Percentiles rank a stretch among this genome's conserved stretches.
phyloP scores from a whole-genome alignment of 2,329 filamentous ascomycete species.

The Venturia effusa region DNA sequence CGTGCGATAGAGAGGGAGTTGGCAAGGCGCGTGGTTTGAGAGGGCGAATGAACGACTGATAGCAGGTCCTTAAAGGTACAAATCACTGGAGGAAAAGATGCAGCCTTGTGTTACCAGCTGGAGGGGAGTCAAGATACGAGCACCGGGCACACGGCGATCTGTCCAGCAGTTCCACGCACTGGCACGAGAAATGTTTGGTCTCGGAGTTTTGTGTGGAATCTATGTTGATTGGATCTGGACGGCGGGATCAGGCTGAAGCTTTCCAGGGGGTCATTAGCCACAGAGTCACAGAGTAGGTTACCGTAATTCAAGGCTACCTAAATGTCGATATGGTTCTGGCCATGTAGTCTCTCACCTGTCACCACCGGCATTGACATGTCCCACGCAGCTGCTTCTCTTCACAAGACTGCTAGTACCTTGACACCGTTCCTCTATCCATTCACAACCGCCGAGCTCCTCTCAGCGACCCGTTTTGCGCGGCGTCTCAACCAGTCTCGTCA shows the following conservation, averaged over 20 bases:
- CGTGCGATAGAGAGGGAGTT: not conserved
- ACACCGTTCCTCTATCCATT: conserved; percentile 13
- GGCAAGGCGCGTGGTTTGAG: not conserved
- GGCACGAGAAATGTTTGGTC: not conserved
- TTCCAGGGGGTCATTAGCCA: not conserved
- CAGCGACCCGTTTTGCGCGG: conserved; percentile 4
- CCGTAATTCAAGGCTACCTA: no score
- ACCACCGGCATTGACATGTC: conserved; percentile 10
- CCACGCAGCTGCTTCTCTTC: not conserved
- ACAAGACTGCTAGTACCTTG: conserved; percentile 3
- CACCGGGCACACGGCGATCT: not conserved
- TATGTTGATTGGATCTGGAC: not conserved
- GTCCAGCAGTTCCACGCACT: not conserved
- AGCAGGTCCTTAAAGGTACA: not conserved
- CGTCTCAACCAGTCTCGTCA: not conserved
- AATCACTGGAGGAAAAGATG: not conserved
- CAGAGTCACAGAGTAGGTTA: no score
- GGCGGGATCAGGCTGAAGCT: not conserved
- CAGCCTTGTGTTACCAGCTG: not conserved
- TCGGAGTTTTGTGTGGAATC: not conserved
- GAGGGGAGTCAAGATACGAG: not conserved
- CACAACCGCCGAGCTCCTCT: conserved; percentile 6
- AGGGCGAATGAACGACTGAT: not conserved
- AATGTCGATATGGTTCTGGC: not conserved
- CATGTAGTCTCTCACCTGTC: no score